Percentiles rank a stretch among this genome's conserved stretches.
These are phyloP conservation scores for Dendrostoma leiphaemia DNA, from an alignment of 2,329 filamentous ascomycete genomes.

Conservation along the genomic window DNA sequence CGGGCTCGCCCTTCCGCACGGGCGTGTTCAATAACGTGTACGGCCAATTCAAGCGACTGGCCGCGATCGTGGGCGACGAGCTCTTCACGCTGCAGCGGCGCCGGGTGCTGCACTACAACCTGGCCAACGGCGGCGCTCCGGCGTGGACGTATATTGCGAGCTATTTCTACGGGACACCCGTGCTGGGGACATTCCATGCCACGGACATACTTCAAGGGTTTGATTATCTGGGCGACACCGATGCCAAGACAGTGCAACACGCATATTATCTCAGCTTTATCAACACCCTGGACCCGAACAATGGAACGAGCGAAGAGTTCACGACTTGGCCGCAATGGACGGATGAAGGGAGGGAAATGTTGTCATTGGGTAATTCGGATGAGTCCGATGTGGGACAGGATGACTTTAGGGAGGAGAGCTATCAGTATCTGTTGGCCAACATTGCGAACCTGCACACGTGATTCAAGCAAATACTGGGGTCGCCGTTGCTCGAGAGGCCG, in stretches of 20 bases:
- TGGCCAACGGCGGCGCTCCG: slow-evolving; percentile 36
- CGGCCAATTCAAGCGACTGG: slow-evolving; percentile 62
- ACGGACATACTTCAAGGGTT: slow-evolving; percentile 56
- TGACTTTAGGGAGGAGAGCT: slow-evolving; percentile 2
- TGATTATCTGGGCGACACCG: slow-evolving; percentile 37
- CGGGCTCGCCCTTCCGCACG: slow-evolving; percentile 27
- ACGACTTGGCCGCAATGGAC: slow-evolving; percentile 7
- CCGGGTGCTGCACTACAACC: slow-evolving; percentile 44
- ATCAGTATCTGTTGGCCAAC: slow-evolving; percentile 6
- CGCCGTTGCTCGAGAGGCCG: too few species aligned
- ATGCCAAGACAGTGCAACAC: slow-evolving; percentile 3
- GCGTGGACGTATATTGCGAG: slow-evolving; percentile 61
- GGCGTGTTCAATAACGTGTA: slow-evolving; percentile 65
- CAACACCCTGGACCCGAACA: slow-evolving; percentile 56
- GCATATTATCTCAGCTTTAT: slow-evolving; percentile 53
- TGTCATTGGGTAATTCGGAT: slow-evolving; percentile 1
- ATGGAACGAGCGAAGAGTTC: slow-evolving; percentile 24
- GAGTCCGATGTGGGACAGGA: background rate
- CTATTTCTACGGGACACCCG: slow-evolving; percentile 57
- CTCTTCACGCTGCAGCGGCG: slow-evolving; percentile 42
- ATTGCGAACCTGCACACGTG: background rate
- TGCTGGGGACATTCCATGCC: slow-evolving; percentile 64
- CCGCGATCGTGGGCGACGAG: slow-evolving; percentile 62
- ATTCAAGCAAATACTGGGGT: too few species aligned
- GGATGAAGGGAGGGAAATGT: background rate